Percentiles rank a stretch among this genome's conserved stretches.
Evolutionary conservation across 148 eudicot genomes (phyloP).

Genomic region (Heliosperma pusillum): DNA sequence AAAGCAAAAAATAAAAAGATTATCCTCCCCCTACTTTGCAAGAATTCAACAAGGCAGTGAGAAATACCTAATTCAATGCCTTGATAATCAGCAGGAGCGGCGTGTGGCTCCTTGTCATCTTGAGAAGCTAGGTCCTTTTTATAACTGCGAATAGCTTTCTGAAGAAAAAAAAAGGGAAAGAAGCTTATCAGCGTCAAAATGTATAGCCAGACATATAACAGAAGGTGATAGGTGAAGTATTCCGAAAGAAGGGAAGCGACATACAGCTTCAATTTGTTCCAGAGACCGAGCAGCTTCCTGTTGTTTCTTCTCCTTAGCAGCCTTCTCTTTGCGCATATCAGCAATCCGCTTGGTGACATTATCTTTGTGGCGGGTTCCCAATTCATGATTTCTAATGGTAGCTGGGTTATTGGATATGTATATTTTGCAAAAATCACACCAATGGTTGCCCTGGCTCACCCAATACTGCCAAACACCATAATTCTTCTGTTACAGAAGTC

Average conservation of each 20-base stretch:
- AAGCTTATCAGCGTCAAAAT: neutral
- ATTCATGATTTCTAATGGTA: slow-evolving; percentile 86
- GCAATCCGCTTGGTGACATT: slow-evolving; percentile 70
- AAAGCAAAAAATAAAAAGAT: neutral
- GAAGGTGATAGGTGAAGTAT: neutral
- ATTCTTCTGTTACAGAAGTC: neutral
- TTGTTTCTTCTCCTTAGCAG: slow-evolving; percentile 69
- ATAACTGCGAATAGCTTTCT: slow-evolving; percentile 94
- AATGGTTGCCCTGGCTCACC: slow-evolving; percentile 98
- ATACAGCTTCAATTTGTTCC: slow-evolving; percentile 91
- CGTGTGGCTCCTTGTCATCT: slow-evolving; percentile 56
- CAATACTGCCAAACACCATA: slow-evolving; percentile 59
- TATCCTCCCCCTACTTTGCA: slow-evolving; percentile 16
- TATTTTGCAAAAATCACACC: slow-evolving; percentile 95
- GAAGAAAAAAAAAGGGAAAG: slow-evolving; percentile 15
- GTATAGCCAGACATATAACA: neutral
- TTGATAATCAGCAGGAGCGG: slow-evolving; percentile 45
- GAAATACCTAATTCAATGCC: slow-evolving; percentile 43
- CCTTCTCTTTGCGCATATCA: slow-evolving; percentile 79
- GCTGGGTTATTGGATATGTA: slow-evolving; percentile 74
- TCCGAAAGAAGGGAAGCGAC: slow-evolving; percentile 12
- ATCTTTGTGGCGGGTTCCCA: slow-evolving; percentile 88
- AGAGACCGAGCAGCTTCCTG: slow-evolving; percentile 62
- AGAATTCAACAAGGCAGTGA: neutral
- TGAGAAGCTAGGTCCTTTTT: slow-evolving; percentile 70